These are phyloP conservation scores for Yarrowia galli DNA, from an alignment of 1,139 yeast genomes.

Conservation along the genomic window DNA sequence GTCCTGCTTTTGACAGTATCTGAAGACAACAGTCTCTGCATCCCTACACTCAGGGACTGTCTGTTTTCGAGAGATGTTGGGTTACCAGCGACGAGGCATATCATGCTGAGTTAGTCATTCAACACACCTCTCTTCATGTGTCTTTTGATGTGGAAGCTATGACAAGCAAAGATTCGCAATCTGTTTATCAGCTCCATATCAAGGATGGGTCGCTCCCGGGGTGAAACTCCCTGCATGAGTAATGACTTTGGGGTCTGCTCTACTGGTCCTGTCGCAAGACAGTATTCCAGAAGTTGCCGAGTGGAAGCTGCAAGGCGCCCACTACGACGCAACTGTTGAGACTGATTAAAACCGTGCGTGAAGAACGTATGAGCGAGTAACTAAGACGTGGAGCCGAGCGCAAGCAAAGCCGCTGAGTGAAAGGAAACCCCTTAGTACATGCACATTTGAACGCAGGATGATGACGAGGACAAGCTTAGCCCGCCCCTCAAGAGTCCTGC, in stretches of 20 bases:
- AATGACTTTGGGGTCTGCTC: not conserved
- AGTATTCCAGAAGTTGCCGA: constrained; percentile 1
- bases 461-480: constrained; percentile 10
- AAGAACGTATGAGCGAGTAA: not conserved
- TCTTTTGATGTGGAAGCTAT: not conserved
- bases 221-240: not conserved
- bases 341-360: not conserved
- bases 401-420: not conserved
- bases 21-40: not conserved
- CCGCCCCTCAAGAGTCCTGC: constrained; percentile 11
- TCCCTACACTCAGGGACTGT: not conserved
- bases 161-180: constrained; percentile 5
- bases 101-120: not conserved
- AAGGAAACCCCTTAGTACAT: constrained; percentile 16
- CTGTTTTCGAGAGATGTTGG: constrained; percentile 6
- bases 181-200: not conserved
- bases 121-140: not conserved
- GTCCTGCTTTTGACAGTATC: not conserved
- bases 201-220: not conserved
- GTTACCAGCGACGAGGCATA: not conserved
- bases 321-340: not conserved
- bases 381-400: not conserved
- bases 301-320: not conserved
- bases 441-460: not conserved
- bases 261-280: not conserved